Evolutionary conservation across 192 early-diverging fungal genomes (phyloP), one percentile per base, ranked within the genome.

Genomic region (Umbelopsis sp.): DNA sequence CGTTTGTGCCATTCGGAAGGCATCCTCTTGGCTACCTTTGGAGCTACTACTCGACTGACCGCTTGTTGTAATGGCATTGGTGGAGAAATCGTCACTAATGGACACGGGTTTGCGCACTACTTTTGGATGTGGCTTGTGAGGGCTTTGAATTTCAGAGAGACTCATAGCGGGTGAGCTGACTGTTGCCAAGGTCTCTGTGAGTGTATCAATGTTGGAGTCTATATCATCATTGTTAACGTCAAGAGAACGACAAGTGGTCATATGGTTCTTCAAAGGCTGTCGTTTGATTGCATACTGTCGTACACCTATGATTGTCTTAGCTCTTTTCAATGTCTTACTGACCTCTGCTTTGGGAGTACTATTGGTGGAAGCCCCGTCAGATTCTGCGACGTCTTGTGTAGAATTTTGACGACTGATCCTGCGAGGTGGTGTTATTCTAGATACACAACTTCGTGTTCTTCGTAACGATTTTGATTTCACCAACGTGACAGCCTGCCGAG

Each of bases 101-200:
- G 56, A 62, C 26, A 62, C 56, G 1, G 56, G 56, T 32, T 62
- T 62, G 26, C 56, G 56, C 56, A 62, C 26, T 10, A 62, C 56
- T 62, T 34, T 62, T 29, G 56, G 16, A 20, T 62, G 56, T 62
- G 26, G 26, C 26, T 62, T 62, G 4, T 62, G 56, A n/a, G 56
- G 56, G 17, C 56, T 62, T 62, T 62, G 56, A 20, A 62, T 62
- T 20, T 62, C 56, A 2, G 56, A 62, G 17, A 62, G 56, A 17
- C 56, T 62, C 56, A 62, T 62, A 1, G 56, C 56, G 0, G 56
- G 56, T 20, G 56, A 62, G 26, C 26, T 62, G 17, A n/a, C 20
- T 49, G 47, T n/a, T n/a, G 10, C 47, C 2, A 14, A 14, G 17
- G 56, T 16, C 26, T 16, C 17, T 62, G 56, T 62, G 17, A 20